phyloP scores from a whole-genome alignment of 257 asterid species.

The Mitragyna speciosa region DNA sequence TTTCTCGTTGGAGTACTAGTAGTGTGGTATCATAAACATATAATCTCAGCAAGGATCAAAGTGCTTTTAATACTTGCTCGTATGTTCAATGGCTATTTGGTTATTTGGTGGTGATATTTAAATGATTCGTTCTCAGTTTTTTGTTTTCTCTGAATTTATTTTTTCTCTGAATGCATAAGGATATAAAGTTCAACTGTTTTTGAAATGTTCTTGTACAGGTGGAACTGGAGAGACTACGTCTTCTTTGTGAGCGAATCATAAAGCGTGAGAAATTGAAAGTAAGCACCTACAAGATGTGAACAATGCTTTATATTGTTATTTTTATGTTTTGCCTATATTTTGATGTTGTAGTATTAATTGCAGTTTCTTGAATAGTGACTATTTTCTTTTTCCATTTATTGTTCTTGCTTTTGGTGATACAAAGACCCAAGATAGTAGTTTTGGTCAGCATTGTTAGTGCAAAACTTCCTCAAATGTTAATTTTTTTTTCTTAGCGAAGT shows the following conservation, averaged over 20 bases:
- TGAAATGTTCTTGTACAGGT: constrained; percentile 51
- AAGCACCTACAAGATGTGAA: constrained; percentile 25
- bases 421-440: background rate
- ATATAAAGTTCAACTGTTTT: constrained; percentile 16
- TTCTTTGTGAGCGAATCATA: constrained; percentile 88
- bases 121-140: background rate
- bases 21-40: background rate
- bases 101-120: background rate
- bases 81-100: background rate
- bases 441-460: no score
- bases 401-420: background rate
- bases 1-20: no score
- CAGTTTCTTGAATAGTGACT: background rate
- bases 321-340: background rate
- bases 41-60: background rate
- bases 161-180: background rate
- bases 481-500: no score
- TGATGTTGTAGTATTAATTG: background rate
- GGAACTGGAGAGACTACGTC: constrained; percentile 94
- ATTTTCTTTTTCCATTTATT: background rate
- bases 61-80: background rate
- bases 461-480: no score
- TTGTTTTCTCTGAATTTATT: background rate
- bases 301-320: background rate
- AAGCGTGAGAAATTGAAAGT: constrained; percentile 94